phyloP scores from a whole-genome alignment of 352 stramenopile genomes.

The Thalassiosira ordinaria region DNA sequence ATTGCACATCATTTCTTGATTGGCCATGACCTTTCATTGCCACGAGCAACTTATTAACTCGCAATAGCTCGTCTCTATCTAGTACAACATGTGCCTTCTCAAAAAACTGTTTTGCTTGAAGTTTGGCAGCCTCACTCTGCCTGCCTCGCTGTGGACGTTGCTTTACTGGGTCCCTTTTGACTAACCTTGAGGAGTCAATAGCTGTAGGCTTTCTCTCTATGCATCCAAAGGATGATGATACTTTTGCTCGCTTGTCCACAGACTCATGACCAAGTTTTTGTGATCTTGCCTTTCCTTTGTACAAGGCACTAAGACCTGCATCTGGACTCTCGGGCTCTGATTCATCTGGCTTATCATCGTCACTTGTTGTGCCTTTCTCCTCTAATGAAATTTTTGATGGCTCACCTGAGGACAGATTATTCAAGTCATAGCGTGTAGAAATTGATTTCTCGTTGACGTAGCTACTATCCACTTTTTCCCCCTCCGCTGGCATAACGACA shows the following conservation, averaged over 20 bases:
- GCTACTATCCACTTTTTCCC: too few species aligned
- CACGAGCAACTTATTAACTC: slow-evolving; percentile 63
- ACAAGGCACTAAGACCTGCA: slow-evolving; percentile 32
- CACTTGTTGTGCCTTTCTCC: slow-evolving; percentile 48
- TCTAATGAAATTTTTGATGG: slow-evolving; percentile 26
- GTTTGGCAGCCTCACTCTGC: slow-evolving; percentile 32
- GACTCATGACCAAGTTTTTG: too few species aligned
- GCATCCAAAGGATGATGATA: slow-evolving; percentile 22
- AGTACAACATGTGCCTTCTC: slow-evolving; percentile 46
- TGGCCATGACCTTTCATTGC: slow-evolving; percentile 57
- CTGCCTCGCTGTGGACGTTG: slow-evolving; percentile 14
- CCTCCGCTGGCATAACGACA: slow-evolving; percentile 13
- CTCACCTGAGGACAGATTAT: slow-evolving; percentile 1
- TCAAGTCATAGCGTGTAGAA: slow-evolving; percentile 30
- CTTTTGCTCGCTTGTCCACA: too few species aligned
- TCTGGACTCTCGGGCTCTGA: slow-evolving; percentile 9
- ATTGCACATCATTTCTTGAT: slow-evolving; percentile 53
- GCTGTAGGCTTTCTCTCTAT: slow-evolving; percentile 11
- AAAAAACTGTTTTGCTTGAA: slow-evolving; percentile 61
- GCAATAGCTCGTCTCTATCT: slow-evolving; percentile 60
- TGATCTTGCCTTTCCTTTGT: slow-evolving; percentile 34
- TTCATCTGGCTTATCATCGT: background rate
- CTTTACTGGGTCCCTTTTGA: slow-evolving; percentile 21
- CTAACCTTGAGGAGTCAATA: background rate
- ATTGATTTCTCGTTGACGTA: too few species aligned